These are phyloP conservation scores for Ustulina deusta DNA, from an alignment of 2,329 filamentous ascomycete genomes.

Conservation along the genomic window DNA sequence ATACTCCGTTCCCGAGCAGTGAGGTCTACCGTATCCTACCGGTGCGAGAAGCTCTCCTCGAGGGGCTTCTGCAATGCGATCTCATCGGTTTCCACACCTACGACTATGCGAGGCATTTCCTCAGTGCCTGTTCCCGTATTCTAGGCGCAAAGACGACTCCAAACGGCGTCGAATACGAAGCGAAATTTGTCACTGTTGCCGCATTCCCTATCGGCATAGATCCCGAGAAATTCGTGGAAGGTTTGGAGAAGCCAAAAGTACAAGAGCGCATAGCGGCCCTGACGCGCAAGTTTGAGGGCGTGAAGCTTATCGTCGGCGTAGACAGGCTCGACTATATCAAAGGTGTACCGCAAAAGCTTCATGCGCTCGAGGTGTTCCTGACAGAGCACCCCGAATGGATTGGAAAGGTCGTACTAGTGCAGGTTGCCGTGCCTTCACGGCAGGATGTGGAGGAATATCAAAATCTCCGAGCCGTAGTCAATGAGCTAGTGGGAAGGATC, in stretches of 20 bases:
- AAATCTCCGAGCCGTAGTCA: constrained; percentile 93
- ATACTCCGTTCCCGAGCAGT: constrained; percentile 96
- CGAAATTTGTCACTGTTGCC: constrained; percentile 88
- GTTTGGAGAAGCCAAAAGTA: constrained; percentile 85
- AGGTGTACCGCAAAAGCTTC: constrained; percentile 96
- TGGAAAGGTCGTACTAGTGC: constrained; percentile 94
- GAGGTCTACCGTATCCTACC: constrained; percentile 97
- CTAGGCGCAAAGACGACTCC: constrained; percentile 85
- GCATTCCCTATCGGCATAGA: constrained; percentile 99
- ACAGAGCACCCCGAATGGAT: constrained; percentile 99
- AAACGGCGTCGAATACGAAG: constrained; percentile 91
- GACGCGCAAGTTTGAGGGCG: constrained; percentile 91
- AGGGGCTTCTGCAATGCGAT: constrained; percentile 91
- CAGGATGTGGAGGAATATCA: constrained; percentile 99
- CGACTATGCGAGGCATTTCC: constrained; percentile 97
- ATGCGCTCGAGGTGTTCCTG: constrained; percentile 95
- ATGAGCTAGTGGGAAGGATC: constrained; percentile 95
- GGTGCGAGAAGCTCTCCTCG: constrained; percentile 87
- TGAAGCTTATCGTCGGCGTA: constrained; percentile 96
- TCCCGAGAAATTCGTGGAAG: constrained; percentile 94
- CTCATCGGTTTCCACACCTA: constrained; percentile 98
- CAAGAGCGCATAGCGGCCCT: constrained; percentile 87
- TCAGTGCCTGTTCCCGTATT: constrained; percentile 96
- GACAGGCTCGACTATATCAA: constrained; percentile 99
- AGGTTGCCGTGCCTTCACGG: constrained; percentile 93